These are phyloP conservation scores for Fusarium guadeloupense DNA, from an alignment of 2,329 filamentous ascomycete species.

Conservation along the genomic window DNA sequence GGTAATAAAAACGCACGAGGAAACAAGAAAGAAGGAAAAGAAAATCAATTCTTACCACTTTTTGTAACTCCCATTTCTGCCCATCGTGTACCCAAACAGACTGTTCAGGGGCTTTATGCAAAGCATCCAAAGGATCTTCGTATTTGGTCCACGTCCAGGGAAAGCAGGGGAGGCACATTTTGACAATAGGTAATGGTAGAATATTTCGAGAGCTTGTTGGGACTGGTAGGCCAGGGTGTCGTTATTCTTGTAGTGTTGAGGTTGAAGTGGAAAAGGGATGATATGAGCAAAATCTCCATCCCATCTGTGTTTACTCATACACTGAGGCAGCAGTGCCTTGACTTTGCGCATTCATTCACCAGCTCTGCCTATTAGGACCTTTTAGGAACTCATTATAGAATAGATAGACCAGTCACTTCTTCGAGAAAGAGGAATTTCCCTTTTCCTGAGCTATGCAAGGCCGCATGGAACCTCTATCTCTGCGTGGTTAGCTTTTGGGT, in stretches of 20 bases:
- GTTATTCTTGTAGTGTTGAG: not conserved
- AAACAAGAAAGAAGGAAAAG: not conserved
- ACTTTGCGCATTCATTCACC: not conserved
- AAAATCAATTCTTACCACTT: constrained; percentile 48
- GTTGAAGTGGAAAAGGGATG: not conserved
- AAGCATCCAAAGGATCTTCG: constrained; percentile 50
- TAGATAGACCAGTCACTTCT: too few relatives aligned
- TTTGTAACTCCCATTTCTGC: constrained; percentile 50
- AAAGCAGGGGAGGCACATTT: constrained; percentile 66
- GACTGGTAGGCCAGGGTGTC: not conserved
- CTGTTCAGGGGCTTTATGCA: constrained; percentile 51
- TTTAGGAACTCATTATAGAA: too few relatives aligned
- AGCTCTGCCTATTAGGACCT: not conserved
- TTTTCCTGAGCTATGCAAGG: too few relatives aligned
- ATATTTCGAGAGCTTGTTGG: accelerated
- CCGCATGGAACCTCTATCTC: too few relatives aligned
- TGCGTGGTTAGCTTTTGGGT: too few relatives aligned
- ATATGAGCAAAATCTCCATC: not conserved
- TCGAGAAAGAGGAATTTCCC: too few relatives aligned
- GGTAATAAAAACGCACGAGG: not conserved
- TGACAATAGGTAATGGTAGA: not conserved
- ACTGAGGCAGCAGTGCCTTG: constrained; percentile 9
- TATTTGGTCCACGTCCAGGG: constrained; percentile 60
- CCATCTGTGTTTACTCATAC: not conserved
- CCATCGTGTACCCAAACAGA: constrained; percentile 55